These are phyloP conservation scores for Nemania serpens DNA, from an alignment of 2,329 filamentous ascomycete species.

Conservation along the genomic window DNA sequence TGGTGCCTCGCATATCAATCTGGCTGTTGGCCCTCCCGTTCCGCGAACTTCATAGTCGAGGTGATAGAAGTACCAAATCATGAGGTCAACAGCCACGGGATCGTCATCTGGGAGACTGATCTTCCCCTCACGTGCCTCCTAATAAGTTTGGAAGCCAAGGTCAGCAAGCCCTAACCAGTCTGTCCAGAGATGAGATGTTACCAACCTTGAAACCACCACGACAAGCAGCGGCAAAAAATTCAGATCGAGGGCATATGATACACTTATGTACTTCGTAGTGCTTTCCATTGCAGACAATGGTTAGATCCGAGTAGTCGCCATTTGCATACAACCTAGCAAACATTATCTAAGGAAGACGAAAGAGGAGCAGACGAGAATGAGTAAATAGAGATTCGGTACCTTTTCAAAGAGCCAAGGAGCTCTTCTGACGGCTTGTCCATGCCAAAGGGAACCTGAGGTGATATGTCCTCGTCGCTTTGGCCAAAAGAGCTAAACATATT, in stretches of 20 bases:
- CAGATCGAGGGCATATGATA: conserved; percentile 18
- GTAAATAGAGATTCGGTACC: too few relatives aligned
- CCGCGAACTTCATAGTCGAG: too few relatives aligned
- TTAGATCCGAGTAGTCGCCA: background rate
- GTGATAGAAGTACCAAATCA: background rate
- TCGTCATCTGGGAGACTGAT: background rate
- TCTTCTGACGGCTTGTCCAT: too few relatives aligned
- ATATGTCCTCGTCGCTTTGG: too few relatives aligned
- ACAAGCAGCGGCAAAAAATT: conserved; percentile 16
- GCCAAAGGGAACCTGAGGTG: too few relatives aligned
- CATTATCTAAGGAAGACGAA: background rate
- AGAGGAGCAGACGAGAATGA: background rate
- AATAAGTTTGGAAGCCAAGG: too few relatives aligned
- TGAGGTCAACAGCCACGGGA: background rate
- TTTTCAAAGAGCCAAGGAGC: too few relatives aligned
- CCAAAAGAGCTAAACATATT: too few relatives aligned
- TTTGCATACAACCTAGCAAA: background rate
- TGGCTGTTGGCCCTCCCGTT: too few relatives aligned
- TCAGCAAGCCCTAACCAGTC: background rate
- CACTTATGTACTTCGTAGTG: conserved; percentile 7
- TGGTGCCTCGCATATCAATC: too few relatives aligned
- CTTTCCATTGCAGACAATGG: background rate
- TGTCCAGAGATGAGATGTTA: background rate
- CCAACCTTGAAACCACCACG: conserved; percentile 1
- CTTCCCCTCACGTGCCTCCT: background rate